A percentile compares a stretch with the other conserved stretches of the same genome.
Evolutionary conservation across 116 monocot species (phyloP).

Genomic region (Papilionanthe hybrid): DNA sequence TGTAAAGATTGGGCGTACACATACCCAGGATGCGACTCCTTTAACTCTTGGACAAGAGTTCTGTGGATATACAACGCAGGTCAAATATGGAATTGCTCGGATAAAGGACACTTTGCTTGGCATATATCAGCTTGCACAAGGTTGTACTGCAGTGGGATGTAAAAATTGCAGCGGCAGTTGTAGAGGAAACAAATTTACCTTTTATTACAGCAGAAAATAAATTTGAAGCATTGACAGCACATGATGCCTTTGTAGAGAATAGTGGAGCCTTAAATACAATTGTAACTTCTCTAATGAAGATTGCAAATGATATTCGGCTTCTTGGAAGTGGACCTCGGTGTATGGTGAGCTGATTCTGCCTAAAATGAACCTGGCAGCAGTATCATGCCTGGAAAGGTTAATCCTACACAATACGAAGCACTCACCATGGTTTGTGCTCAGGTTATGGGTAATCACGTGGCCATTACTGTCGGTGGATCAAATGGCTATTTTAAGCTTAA

Average conservation of each 20-base stretch:
- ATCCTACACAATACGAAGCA: conserved; percentile 98
- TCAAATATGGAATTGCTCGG: conserved; percentile 80
- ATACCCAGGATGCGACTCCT: conserved; percentile 98
- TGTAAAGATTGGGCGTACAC: conserved; percentile 94
- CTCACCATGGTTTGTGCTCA: conserved; percentile 99
- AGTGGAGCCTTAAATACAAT: conserved; percentile 96
- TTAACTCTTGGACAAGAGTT: conserved; percentile 98
- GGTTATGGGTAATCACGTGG: conserved; percentile 98
- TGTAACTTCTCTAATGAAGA: conserved; percentile 93
- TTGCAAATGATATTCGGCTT: conserved; percentile 92
- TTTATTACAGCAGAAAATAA: conserved; percentile 98
- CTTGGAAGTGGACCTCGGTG: conserved; percentile 99
- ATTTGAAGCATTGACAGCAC: conserved; percentile 97
- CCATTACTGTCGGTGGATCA: conserved; percentile 84
- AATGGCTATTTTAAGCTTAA: conserved; percentile 99
- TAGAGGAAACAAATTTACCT: conserved; percentile 78
- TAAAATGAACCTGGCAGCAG: conserved; percentile 99
- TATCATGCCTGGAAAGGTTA: conserved; percentile 99
- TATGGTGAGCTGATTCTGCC: conserved; percentile 92
- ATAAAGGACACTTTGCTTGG: conserved; percentile 70
- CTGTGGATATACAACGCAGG: conserved; percentile 94
- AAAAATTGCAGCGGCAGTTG: conserved; percentile 88
- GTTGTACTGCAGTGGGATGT: conserved; percentile 98
- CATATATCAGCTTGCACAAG: conserved; percentile 99
- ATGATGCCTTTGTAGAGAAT: conserved; percentile 97